A percentile compares a stretch with the other conserved stretches of the same genome.
Conservation (phyloP, 2,329 filamentous ascomycete genomes). For the Arthrobotrys sinensis region DNA sequence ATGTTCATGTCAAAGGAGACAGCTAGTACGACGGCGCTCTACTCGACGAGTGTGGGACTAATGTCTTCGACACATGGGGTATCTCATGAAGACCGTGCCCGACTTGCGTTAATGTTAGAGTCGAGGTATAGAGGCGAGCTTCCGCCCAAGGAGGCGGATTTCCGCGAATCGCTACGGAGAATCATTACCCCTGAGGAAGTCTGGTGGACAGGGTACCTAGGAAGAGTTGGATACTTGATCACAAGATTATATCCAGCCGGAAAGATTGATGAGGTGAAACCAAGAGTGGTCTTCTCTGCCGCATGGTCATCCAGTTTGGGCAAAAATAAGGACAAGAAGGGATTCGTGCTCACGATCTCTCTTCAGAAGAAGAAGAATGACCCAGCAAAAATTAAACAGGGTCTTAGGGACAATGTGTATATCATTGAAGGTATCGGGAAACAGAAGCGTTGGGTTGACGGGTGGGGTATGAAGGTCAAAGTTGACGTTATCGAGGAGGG, state of each 20-base stretch:
- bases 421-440: conserved; percentile 74
- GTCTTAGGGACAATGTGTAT: conserved; percentile 68
- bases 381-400: conserved; percentile 65
- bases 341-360: conserved; percentile 69
- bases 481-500: conserved; percentile 68
- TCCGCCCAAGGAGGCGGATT: conserved; percentile 73
- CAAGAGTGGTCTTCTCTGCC: conserved; percentile 53
- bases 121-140: conserved; percentile 81
- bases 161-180: conserved; percentile 69
- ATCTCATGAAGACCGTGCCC: conserved; percentile 79
- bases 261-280: conserved; percentile 65
- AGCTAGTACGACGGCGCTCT: conserved; percentile 77
- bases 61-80: conserved; percentile 81
- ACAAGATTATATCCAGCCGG: conserved; percentile 76
- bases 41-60: conserved; percentile 78
- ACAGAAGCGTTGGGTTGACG: conserved; percentile 72
- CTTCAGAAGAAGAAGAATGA: conserved; percentile 68
- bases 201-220: conserved; percentile 78
- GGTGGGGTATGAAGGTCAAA: conserved; percentile 66
- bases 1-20: conserved; percentile 72
- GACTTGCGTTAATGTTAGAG: conserved; percentile 79
- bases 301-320: conserved; percentile 36
- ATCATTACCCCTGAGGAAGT: conserved; percentile 72
- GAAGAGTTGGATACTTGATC: conserved; percentile 74
- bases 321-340: conserved; percentile 61